Evolutionary conservation across 441 rosid genomes (phyloP), one percentile per base, ranked within the genome.

Genomic region (Croton setiger): DNA sequence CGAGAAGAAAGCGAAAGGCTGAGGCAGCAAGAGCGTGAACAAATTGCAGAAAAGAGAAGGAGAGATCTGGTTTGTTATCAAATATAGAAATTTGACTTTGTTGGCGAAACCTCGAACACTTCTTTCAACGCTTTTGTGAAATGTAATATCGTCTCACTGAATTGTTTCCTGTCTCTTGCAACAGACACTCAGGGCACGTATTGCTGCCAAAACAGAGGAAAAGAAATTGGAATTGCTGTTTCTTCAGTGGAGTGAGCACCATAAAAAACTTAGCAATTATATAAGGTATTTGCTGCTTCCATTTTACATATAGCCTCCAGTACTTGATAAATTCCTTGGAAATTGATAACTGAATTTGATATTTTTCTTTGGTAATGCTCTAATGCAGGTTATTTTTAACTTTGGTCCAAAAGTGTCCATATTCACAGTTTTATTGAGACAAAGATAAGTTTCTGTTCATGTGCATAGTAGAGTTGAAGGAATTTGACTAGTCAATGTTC

Each of bases 401-500:
- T 91, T 86, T 86, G 92, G 98, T 92, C 97, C 87, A 84, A 85
- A 86, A 88, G 98, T 92, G 86, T 92, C 90, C 92, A 86, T 89
- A 88, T 89, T 88, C 89, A 86, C 96, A 91, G 81, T 91, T 86
- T 86, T 85, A 76, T 87, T 84, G 84, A 82, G 82, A 79, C 89
- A 75, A 83, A 87, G 90, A 89, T 91, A 89, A 91, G 96, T 91
- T 87, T 88, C 87, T 70, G 54, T 87, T 85, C 87, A 84, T 72
- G 87, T 86, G 84, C 78, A 87, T 82, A 81, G 76, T 77, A 78
- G 79, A 81, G 85, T 81, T 86, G 84, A 78, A 76, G 77, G 76
- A 74, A 78, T 71, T 73, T 69, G 69, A 75, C 54, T 67, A 73
- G 67, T 78, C 74, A 77, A 59, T 64, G 75, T 72, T 75, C 71